phyloP scores from a whole-genome alignment of 345 rosid species.

The Triadica sebifera region DNA sequence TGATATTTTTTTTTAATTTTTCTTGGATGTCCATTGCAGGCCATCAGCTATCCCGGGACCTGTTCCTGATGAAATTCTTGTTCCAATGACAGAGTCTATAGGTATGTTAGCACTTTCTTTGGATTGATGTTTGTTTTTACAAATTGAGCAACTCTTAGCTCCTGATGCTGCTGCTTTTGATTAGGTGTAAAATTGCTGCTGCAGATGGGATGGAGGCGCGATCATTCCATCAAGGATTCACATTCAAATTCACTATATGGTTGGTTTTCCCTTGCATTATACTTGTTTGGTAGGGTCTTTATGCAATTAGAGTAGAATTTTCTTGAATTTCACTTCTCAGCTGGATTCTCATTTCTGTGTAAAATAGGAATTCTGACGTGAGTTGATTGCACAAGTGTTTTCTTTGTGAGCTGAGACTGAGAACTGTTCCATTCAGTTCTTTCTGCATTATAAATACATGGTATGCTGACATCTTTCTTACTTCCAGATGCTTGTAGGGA shows the following conservation, averaged over 20 bases:
- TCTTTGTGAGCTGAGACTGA: background rate
- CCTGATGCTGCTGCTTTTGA: constrained; percentile 20
- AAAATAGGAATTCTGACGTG: background rate
- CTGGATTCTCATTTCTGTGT: background rate
- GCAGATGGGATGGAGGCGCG: constrained; percentile 97
- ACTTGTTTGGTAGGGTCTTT: constrained; percentile 2
- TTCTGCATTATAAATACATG: background rate
- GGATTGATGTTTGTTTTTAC: background rate
- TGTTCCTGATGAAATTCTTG: constrained; percentile 76
- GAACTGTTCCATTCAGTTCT: background rate
- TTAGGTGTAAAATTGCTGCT: constrained; percentile 79
- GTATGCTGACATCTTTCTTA: background rate
- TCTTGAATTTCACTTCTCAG: background rate
- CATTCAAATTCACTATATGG: constrained; percentile 54
- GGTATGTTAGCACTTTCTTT: constrained; percentile 48
- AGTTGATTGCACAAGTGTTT: background rate
- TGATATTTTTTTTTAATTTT: constrained; percentile 5
- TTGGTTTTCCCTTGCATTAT: constrained; percentile 20
- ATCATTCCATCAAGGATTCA: constrained; percentile 77
- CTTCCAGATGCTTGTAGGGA: constrained; percentile 82
- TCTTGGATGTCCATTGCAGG: constrained; percentile 39
- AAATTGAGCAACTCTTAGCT: constrained; percentile 8
- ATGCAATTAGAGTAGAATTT: background rate
- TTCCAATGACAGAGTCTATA: constrained; percentile 86
- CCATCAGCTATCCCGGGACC: constrained; percentile 98